phyloP scores from a whole-genome alignment of 2,329 filamentous ascomycete genomes.

The Tolypocladium nubicola region DNA sequence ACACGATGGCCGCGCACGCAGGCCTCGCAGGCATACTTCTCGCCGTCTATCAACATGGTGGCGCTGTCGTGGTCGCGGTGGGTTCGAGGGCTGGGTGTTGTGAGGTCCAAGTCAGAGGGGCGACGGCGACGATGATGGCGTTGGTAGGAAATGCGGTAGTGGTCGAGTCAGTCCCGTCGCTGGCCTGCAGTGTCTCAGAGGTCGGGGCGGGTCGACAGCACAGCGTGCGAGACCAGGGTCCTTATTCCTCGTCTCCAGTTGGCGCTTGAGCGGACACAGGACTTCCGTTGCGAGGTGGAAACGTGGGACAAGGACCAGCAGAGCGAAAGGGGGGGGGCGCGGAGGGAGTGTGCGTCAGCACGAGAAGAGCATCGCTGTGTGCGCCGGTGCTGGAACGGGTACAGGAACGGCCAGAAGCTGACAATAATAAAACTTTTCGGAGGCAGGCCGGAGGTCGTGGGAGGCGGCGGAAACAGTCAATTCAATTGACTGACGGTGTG shows the following conservation, averaged over 20 bases:
- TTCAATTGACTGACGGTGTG: constrained; percentile 5
- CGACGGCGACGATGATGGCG: not conserved
- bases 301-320: constrained; percentile 1
- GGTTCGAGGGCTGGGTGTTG: not conserved
- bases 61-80: not conserved
- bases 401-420: not conserved
- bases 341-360: constrained; percentile 5
- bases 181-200: constrained; percentile 8
- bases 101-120: not conserved
- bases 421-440: constrained; percentile 18
- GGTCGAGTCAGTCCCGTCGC: constrained; percentile 2
- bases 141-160: not conserved
- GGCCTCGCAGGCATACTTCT: constrained; percentile 96
- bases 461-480: constrained; percentile 4
- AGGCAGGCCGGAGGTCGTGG: constrained; percentile 16
- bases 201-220: constrained; percentile 6
- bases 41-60: constrained; percentile 78
- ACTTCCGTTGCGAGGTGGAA: constrained; percentile 8
- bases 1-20: constrained; percentile 97
- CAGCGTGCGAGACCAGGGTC: constrained; percentile 3
- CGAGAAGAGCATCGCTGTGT: not conserved
- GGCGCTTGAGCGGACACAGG: constrained; percentile 3
- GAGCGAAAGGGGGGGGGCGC: constrained; percentile 7
- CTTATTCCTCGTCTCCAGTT: constrained; percentile 7
- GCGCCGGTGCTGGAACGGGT: not conserved